Base-by-base conservation (phyloP, 2,329 filamentous ascomycete genomes). In the Ophidiomyces ophidiicola region DNA sequence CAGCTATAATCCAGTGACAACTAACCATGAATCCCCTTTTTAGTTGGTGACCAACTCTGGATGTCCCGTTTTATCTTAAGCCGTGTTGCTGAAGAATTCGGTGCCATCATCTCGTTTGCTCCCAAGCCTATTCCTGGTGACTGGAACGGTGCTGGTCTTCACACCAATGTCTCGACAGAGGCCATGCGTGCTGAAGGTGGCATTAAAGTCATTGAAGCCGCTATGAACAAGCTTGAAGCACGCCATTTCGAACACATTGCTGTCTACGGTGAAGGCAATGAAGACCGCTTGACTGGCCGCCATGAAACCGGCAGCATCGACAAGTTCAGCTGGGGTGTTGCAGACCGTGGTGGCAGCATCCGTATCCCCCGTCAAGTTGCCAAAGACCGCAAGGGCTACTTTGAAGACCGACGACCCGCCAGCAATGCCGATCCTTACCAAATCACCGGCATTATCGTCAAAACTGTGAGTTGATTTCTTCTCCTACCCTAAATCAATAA, bases 1-100 rank as follows among this genome's bases (percentile, higher is more conserved):
- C 3, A 20, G 3, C 8, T 29, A 32, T 25, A 15, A n/a, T 24
- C n/a, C 18, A 6, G 23, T 43, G 20, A 30, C 28, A 21, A 40
- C 17, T 18, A 29, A 39, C 8, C 14, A n/a, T n/a, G 5, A 31
- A 4, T 24, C 4, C 18, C 10, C 6, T 2, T n/a, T 45, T 15
- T 50, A 80, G 79, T 96, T 73, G 90, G 90, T 63, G 90, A 98
- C 64, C 80, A 96, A 59, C 84, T 98, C 55, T 96, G 88, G 90
- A 72, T 94, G 56, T 82, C 83, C 49, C 81, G 84, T 50, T 92
- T 86, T 76, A 72, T 92, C 54, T 81, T 92, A 50, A 75, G 82
- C 73, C 82, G 87, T 50, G 82, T 96, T 45, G 83, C 88, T 39
- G 90, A 98, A 64, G 88, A 96, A 58, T 94, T 94, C 57, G 90